Conservation (phyloP, 371 early-diverging fungal species). For the Mortierella sp. region DNA sequence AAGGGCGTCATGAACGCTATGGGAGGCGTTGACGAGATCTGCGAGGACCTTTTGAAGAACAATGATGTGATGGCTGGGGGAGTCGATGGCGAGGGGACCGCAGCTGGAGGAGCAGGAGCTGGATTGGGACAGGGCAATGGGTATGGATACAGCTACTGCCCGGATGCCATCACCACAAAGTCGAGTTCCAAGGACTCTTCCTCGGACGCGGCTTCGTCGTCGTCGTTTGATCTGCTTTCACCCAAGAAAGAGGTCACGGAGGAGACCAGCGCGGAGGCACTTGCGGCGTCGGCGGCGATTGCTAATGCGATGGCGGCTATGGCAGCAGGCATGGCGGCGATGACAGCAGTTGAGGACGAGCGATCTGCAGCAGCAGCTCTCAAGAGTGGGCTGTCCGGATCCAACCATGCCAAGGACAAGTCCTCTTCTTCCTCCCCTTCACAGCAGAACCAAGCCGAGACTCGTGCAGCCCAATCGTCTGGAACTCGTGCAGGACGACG, state of each 20-base stretch:
- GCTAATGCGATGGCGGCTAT: conserved; percentile 53
- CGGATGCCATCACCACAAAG: conserved; percentile 4
- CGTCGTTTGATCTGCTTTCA: background rate
- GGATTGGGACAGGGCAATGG: conserved; percentile 48
- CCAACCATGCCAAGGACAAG: background rate
- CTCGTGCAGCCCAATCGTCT: no score
- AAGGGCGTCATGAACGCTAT: conserved; percentile 51
- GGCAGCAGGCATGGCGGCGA: conserved; percentile 48
- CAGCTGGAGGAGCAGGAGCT: conserved; percentile 42
- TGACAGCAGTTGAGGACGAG: conserved; percentile 52
- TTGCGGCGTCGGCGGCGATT: conserved; percentile 38
- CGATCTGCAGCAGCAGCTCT: conserved; percentile 14
- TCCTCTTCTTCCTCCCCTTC: no score
- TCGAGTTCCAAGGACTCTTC: background rate
- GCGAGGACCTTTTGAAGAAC: conserved; percentile 45
- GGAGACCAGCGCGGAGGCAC: conserved; percentile 27
- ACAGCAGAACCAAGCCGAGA: no score
- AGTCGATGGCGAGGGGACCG: conserved; percentile 21
- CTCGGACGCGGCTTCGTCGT: background rate
- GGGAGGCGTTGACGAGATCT: conserved; percentile 50
- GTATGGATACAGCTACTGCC: conserved; percentile 48
- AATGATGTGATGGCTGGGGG: conserved; percentile 32
- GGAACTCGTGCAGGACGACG: no score
- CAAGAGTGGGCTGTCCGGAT: background rate
- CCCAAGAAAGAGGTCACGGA: conserved; percentile 10